Conservation (phyloP, 2,329 filamentous ascomycete species). For the Phialophora macrospora region DNA sequence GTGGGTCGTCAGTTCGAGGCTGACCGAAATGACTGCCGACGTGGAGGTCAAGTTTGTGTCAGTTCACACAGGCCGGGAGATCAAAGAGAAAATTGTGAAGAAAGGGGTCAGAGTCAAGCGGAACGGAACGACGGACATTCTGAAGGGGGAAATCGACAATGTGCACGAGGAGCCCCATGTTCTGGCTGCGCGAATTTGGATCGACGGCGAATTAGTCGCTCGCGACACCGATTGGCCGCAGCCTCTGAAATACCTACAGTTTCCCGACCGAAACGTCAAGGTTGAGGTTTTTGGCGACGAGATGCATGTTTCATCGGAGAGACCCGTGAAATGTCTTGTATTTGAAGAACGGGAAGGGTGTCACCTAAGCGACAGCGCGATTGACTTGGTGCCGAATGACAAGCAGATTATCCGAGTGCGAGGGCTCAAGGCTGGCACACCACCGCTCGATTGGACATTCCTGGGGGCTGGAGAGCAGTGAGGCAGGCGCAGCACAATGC, state of each 20-base stretch:
- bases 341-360: constrained; percentile 64
- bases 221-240: constrained; percentile 66
- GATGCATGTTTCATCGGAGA: constrained; percentile 54
- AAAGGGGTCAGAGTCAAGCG: constrained; percentile 54
- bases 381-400: constrained; percentile 65
- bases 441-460: constrained; percentile 39
- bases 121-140: constrained; percentile 62
- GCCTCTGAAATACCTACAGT: constrained; percentile 63
- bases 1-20: constrained; percentile 61
- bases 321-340: constrained; percentile 64
- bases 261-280: constrained; percentile 57
- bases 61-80: constrained; percentile 59
- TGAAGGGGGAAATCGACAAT: constrained; percentile 56
- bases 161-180: constrained; percentile 59
- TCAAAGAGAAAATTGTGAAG: constrained; percentile 57
- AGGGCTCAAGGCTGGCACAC: constrained; percentile 38
- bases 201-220: constrained; percentile 56
- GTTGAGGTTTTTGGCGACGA: constrained; percentile 50
- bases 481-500: constrained; percentile 19
- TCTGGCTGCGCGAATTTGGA: constrained; percentile 58
- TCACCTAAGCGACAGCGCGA: constrained; percentile 59
- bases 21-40: constrained; percentile 42
- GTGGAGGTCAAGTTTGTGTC: constrained; percentile 58
- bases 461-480: constrained; percentile 40
- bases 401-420: constrained; percentile 50